Conservation (phyloP, 805 yeast species). For the Barnettozyma sp. region DNA sequence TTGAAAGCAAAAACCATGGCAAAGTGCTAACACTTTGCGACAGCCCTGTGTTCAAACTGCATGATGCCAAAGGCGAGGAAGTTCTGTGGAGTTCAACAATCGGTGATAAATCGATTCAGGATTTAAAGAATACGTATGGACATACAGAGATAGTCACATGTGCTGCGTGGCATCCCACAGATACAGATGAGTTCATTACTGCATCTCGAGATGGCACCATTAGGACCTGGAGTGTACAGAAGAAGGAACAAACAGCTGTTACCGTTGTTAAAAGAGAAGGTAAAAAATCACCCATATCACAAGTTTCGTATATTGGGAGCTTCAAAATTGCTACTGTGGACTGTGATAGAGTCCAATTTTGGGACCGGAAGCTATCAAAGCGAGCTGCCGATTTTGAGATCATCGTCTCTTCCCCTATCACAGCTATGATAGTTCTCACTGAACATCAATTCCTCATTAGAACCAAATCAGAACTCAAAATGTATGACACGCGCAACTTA, state of each 20-base stretch:
- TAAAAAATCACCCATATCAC: constrained; percentile 13
- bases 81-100: constrained; percentile 12
- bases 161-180: constrained; percentile 15
- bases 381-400: constrained; percentile 9
- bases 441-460: constrained; percentile 6
- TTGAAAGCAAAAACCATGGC: constrained; percentile 2
- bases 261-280: constrained; percentile 13
- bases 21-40: constrained; percentile 10
- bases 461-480: constrained; percentile 11
- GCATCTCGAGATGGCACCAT: constrained; percentile 24
- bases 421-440: background rate
- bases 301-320: constrained; percentile 3
- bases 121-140: constrained; percentile 23
- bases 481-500: constrained; percentile 21
- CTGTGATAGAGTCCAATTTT: constrained; percentile 10
- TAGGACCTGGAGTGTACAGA: constrained; percentile 22
- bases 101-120: constrained; percentile 25
- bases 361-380: constrained; percentile 13
- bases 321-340: constrained; percentile 11
- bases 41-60: constrained; percentile 16
- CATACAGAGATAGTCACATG: constrained; percentile 22
- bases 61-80: constrained; percentile 12
- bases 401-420: background rate
- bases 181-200: constrained; percentile 13
- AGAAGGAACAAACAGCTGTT: constrained; percentile 15